A percentile compares a stretch with the other conserved stretches of the same genome.
Conservation (phyloP, 768 basidiomycete species). For the Mycena haematopus region DNA sequence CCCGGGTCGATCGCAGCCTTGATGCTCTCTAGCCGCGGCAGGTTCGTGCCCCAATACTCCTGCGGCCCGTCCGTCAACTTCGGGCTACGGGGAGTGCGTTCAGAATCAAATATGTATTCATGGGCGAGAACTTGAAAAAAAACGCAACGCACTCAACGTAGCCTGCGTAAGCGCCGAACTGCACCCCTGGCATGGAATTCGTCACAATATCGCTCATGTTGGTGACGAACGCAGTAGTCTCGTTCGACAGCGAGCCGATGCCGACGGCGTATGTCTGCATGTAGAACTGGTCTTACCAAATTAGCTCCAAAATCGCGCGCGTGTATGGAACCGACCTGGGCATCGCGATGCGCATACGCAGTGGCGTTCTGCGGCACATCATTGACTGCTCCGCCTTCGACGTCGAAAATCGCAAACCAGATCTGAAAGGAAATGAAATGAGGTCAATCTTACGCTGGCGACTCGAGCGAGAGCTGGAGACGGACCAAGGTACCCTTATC, state of each 20-base stretch:
- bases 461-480: neutral
- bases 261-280: constrained; percentile 29
- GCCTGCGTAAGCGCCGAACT: constrained; percentile 30
- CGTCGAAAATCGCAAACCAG: constrained; percentile 31
- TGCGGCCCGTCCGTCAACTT: constrained; percentile 22
- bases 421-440: constrained; percentile 18
- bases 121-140: too few relatives aligned
- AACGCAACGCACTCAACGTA: constrained; percentile 28
- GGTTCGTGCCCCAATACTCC: constrained; percentile 29
- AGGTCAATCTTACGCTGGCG: neutral
- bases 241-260: constrained; percentile 17
- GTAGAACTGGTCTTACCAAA: constrained; percentile 10
- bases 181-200: constrained; percentile 25
- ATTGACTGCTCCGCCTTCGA: constrained; percentile 28
- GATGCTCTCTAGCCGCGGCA: constrained; percentile 24
- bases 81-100: constrained; percentile 19
- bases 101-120: too few relatives aligned
- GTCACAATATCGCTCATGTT: constrained; percentile 21
- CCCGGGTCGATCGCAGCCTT: constrained; percentile 23
- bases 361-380: constrained; percentile 28
- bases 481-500: constrained; percentile 27
- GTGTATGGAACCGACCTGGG: neutral
- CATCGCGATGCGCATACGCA: constrained; percentile 29
- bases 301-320: neutral
- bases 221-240: constrained; percentile 16